Evolutionary conservation across 2,329 filamentous ascomycete genomes (phyloP).

Genomic region (Annulohypoxylon truncatum): DNA sequence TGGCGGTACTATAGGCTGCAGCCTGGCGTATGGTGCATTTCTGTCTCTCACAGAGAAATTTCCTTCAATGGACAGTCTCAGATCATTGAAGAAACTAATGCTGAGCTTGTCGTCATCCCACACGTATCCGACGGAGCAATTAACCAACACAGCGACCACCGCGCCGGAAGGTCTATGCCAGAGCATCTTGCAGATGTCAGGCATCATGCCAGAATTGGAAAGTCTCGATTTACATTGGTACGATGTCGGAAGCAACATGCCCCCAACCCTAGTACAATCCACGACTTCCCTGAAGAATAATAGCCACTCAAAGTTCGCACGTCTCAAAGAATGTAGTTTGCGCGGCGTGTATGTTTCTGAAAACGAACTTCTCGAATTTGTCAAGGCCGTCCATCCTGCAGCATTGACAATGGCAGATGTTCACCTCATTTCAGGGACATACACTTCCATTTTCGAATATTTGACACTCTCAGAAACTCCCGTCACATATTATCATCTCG

Average conservation of each 20-base stretch:
- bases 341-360: neutral
- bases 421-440: too few relatives aligned
- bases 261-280: too few relatives aligned
- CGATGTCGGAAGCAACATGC: too few relatives aligned
- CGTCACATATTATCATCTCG: too few relatives aligned
- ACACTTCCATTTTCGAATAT: too few relatives aligned
- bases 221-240: neutral
- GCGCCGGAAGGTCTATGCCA: too few relatives aligned
- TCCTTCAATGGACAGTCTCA: neutral
- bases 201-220: neutral
- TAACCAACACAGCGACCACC: too few relatives aligned
- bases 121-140: too few relatives aligned
- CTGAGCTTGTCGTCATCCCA: conserved; percentile 10
- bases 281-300: too few relatives aligned
- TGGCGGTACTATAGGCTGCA: conserved; percentile 5
- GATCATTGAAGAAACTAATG: conserved; percentile 12
- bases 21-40: conserved; percentile 9
- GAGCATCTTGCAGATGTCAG: neutral
- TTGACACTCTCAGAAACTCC: too few relatives aligned
- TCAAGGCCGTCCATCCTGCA: too few relatives aligned
- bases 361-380: neutral
- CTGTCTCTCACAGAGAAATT: conserved; percentile 6
- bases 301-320: neutral
- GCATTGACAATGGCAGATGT: too few relatives aligned
- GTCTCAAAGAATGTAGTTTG: neutral